These are phyloP conservation scores for Pseudopyricularia cyperi DNA, from an alignment of 2,329 filamentous ascomycete genomes.

Conservation along the genomic window DNA sequence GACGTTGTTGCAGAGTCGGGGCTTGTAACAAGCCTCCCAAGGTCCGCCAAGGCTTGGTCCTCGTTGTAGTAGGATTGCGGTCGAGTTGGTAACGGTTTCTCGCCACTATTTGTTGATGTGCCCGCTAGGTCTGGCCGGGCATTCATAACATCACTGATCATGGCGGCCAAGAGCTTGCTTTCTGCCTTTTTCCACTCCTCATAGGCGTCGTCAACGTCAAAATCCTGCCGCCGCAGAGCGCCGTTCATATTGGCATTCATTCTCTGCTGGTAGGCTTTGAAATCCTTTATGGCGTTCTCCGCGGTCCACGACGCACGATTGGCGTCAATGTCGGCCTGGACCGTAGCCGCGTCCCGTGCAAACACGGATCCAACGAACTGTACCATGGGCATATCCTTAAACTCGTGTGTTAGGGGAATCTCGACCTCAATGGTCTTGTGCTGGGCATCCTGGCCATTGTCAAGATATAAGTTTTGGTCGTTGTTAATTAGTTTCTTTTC, in stretches of 20 bases:
- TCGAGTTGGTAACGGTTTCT: constrained; percentile 45
- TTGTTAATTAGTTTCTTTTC: constrained; percentile 91
- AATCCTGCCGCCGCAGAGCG: constrained; percentile 73
- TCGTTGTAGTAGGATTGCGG: constrained; percentile 30
- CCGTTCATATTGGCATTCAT: constrained; percentile 67
- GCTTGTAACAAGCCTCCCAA: constrained; percentile 37
- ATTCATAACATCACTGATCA: constrained; percentile 85
- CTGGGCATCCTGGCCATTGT: constrained; percentile 42
- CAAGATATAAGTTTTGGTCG: constrained; percentile 72
- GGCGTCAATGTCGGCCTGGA: constrained; percentile 77
- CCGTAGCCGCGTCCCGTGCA: constrained; percentile 61
- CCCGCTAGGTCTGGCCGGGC: constrained; percentile 78
- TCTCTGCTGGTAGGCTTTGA: constrained; percentile 87
- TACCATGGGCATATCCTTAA: constrained; percentile 94
- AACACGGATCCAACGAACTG: constrained; percentile 81
- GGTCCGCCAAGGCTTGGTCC: constrained; percentile 38
- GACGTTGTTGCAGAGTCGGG: constrained; percentile 22
- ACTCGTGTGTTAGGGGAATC: constrained; percentile 74
- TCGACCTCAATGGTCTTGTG: constrained; percentile 67
- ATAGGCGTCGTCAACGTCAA: constrained; percentile 80
- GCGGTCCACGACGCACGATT: constrained; percentile 79
- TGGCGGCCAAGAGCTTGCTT: constrained; percentile 71
- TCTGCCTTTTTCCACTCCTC: constrained; percentile 88
- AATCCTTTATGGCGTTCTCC: constrained; percentile 75
- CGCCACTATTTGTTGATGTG: constrained; percentile 46